Base-by-base conservation (phyloP, 2,329 filamentous ascomycete genomes). In the Hymenoscyphus infarciens region DNA sequence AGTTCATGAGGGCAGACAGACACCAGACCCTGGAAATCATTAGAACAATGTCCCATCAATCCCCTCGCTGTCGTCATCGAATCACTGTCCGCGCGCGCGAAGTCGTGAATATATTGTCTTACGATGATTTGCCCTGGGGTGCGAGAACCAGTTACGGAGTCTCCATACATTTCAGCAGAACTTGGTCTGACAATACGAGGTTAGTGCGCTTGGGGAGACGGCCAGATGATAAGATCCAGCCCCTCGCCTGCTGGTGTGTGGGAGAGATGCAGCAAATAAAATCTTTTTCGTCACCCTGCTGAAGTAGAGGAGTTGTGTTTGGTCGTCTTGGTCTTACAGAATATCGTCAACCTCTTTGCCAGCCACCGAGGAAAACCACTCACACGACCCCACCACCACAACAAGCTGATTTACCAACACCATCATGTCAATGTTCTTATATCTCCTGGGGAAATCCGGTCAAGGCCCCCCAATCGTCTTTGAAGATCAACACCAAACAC, bases 321-420 rank as follows among this genome's bases (percentile, higher is more conserved):
- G n/a, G 42, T 49, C 19, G 19, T 22, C 52, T 33, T 27, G 7
- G 19, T 22, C 52, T 33, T 27, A 16, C 52, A 29, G 52, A 55
- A n/a, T 55, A 16, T 27, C 25, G 5, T 29, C 52, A 54, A 29
- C 22, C 52, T 27, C 52, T 55, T 55, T n/a, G 19, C 52, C n/a
- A 52, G 52, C 52, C 52, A n/a, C 52, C 15, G 7, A 29, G 25
- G 25, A 22, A 55, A 49, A 22, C 10, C n/a, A 22, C 42, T 8
- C 15, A 19, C 27, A 29, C 52, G 13, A 6, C 29, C 29, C 29
- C 29, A 31, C 29, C 29, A 31, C 29, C 29, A 55, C 52, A 7
- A 55, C 5, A 27, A n/a, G n/a, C 25, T 33, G 25, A 55, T 55
- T 55, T 19, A 11, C 52, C 22, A 55, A 55, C 52, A 55, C 52